A percentile compares a stretch with the other conserved stretches of the same genome.
Evolutionary conservation across 805 yeast genomes (phyloP).

Genomic region (Starmerella geochares): DNA sequence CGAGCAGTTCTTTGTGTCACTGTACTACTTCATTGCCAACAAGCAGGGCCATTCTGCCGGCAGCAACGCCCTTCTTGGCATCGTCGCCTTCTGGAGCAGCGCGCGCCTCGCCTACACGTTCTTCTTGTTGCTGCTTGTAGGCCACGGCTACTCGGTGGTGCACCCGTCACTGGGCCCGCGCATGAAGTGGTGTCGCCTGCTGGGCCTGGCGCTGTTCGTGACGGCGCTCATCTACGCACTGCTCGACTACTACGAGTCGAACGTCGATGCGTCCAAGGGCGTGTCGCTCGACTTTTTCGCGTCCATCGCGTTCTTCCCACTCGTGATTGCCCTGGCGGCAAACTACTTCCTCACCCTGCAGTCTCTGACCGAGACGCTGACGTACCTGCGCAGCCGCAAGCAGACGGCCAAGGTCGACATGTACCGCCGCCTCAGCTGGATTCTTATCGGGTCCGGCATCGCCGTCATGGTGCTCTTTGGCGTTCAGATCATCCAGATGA

Average conservation of each 20-base stretch:
- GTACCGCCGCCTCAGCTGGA: constrained; percentile 67
- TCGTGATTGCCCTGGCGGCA: constrained; percentile 53
- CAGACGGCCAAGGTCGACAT: constrained; percentile 83
- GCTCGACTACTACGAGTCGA: constrained; percentile 38
- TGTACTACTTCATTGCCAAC: constrained; percentile 77
- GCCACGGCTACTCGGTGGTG: constrained; percentile 92
- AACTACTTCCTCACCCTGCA: constrained; percentile 68
- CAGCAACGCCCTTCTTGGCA: constrained; percentile 62
- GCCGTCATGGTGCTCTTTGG: constrained; percentile 62
- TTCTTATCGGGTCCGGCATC: constrained; percentile 53
- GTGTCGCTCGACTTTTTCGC: constrained; percentile 30
- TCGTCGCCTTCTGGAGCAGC: constrained; percentile 70
- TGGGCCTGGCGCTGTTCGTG: constrained; percentile 48
- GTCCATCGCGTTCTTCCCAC: constrained; percentile 58
- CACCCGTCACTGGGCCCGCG: constrained; percentile 69
- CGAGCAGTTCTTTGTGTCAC: constrained; percentile 84
- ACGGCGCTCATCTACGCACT: constrained; percentile 46
- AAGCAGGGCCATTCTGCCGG: constrained; percentile 43
- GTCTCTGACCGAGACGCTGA: constrained; percentile 65
- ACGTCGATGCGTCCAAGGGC: constrained; percentile 34
- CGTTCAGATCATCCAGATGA: constrained; percentile 55
- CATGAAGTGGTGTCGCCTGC: constrained; percentile 61
- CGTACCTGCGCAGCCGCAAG: constrained; percentile 66
- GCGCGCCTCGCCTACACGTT: constrained; percentile 78
- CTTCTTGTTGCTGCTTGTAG: constrained; percentile 72